Base-by-base conservation (phyloP, 768 basidiomycete species). In the Dacryopinax spathularia region DNA sequence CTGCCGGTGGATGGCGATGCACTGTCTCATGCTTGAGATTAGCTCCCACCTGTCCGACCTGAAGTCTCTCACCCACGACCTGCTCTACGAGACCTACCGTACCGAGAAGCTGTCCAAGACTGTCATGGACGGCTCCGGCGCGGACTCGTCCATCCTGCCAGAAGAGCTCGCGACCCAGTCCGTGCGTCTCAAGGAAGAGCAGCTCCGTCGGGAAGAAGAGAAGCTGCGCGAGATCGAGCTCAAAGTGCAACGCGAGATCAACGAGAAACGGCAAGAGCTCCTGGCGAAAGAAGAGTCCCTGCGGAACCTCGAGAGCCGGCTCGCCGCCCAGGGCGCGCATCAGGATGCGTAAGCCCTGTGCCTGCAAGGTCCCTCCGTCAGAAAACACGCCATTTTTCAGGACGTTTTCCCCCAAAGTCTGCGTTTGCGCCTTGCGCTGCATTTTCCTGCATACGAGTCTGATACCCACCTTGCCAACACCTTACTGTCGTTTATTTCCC, bases 161-260 rank as follows among this genome's bases (percentile, higher is more conserved):
- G 94, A 97, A 75, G 96, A 98, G 71, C 84, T 99, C 68, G 96
- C 96, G 18, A 92, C 86, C 62, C 96, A 98, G 76, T 91, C 88
- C 65, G 93, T 97, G 48, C 88, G 95, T 63, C 86, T 98, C 78
- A 98, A 98, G 79, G 96, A 98, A 77, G 96, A 99, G 73, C 96
- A 98, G 74, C 86, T 99, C 64, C 87, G 94, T 69, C 80, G 89
- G 65, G 96, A 99, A 74, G 93, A 96, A 78, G 92, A 96, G 80
- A 95, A 95, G 86, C 81, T 99, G 68, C 91, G 95, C 66, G 96
- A 99, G 78, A 89, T 97, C 75, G 96, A 99, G 75, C 83, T 97
- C 75, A 94, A 92, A 75, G 92, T 97, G 31, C 94, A 97, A 75
- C 84, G 96, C 60, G 96, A 99, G 79, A 91, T 99, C 75, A 91